Evolutionary conservation across 495 filamentous ascomycete species (phyloP), one percentile per base, ranked within the genome.

Genomic region (Xylaria intraflava): DNA sequence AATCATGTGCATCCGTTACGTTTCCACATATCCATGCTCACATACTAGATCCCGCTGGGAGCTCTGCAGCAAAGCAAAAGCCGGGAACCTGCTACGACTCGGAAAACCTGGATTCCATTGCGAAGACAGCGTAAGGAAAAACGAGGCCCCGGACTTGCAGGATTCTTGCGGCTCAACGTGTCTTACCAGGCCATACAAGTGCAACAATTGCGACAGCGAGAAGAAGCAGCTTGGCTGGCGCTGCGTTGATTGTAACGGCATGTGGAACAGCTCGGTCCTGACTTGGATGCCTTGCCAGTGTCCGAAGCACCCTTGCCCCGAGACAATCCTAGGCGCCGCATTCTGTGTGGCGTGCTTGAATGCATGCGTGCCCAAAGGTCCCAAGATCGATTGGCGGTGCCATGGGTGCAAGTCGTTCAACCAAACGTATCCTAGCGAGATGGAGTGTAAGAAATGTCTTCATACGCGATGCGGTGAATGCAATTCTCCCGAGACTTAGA

Each of bases 181-280:
- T 31, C 45, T 55, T 0, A 43, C 27, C 2, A 29, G 10, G 12
- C 52, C 52, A 3, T 55, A 49, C 29, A n/a, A 49, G 29, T 55
- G 52, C 29, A 55, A 41, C 9, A 33, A 42, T 2, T 55, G 52
- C 24, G 5, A 9, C 17, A 43, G 45, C 38, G 10, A 22, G 7
- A 41, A 17, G 14, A 53, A 49, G n/a, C 35, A 55, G 3, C 35
- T 55, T 1, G 8, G 16, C 1, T 55, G 52, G 52, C 36, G 1
- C 7, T 55, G 52, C 20, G 5, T 0, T 2, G 23, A 55, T 9
- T 55, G 52, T 12, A 22, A 22, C 9, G 3, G 3, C 9, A 6
- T 55, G 3, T 45, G 52, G 1, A 27, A 42, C 19, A 26, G 17
- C 0, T 6, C 7, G 6, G 52, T 47, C 5, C 9, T 9, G 2